A percentile compares a stretch with the other conserved stretches of the same genome.
phyloP scores from a whole-genome alignment of 148 eudicot species.

The Chenopodium quinoa region DNA sequence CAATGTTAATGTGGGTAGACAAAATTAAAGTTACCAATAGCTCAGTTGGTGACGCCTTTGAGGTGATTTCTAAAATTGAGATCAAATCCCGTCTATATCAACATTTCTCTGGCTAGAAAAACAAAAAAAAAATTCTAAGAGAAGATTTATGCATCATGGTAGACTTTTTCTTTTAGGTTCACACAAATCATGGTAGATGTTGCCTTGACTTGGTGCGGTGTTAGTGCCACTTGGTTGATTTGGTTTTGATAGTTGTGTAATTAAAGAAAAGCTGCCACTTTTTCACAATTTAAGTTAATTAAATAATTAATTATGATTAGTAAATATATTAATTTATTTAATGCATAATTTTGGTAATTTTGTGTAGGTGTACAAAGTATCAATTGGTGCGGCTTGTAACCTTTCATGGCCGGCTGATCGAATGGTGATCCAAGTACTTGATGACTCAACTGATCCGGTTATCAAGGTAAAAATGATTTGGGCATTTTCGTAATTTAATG shows the following conservation, averaged over 20 bases:
- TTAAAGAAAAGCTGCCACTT: background rate
- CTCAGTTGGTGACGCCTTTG: background rate
- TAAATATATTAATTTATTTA: background rate
- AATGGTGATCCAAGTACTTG: constrained; percentile 81
- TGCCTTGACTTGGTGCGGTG: constrained; percentile 16
- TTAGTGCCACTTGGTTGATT: constrained; percentile 24
- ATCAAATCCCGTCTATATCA: too few species aligned
- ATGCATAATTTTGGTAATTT: background rate
- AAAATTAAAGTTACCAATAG: too few species aligned
- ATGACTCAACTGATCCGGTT: constrained; percentile 79
- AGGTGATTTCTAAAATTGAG: background rate
- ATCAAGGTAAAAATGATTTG: constrained; percentile 52
- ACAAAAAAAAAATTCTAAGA: too few species aligned
- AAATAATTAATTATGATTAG: background rate
- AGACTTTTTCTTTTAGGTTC: background rate
- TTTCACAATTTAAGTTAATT: background rate
- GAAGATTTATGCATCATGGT: background rate
- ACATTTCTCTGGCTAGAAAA: rapidly evolving
- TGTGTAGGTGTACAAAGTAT: constrained; percentile 82
- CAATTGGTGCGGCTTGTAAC: constrained; percentile 96
- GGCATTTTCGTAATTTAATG: background rate
- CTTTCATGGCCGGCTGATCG: constrained; percentile 91
- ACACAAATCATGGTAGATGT: constrained; percentile 7
- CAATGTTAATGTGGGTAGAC: too few species aligned
- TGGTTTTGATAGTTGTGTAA: constrained; percentile 16